Percentiles rank a stretch among this genome's conserved stretches.
Evolutionary conservation across 805 yeast genomes (phyloP).

Genomic region (Ogataea trehalophila): DNA sequence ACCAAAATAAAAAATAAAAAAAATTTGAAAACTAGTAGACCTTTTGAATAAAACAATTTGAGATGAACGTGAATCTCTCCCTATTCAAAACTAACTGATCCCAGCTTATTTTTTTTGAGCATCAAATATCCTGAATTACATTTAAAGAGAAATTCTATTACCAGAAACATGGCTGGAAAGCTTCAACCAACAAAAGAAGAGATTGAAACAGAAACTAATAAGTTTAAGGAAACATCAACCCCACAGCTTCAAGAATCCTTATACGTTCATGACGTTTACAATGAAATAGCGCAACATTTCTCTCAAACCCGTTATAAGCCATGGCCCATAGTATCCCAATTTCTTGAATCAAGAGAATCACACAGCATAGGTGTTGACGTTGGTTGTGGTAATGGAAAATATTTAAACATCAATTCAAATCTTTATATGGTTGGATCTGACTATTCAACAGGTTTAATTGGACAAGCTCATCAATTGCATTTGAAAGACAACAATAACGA

Average conservation of each 20-base stretch:
- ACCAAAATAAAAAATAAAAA: too few relatives aligned
- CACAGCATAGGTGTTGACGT: slow-evolving; percentile 83
- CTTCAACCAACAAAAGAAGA: slow-evolving; percentile 28
- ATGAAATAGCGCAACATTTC: slow-evolving; percentile 88
- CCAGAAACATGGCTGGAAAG: slow-evolving; percentile 25
- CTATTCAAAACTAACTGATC: too few relatives aligned
- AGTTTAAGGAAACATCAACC: slow-evolving; percentile 28
- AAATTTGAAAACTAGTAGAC: too few relatives aligned
- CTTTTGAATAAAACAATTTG: too few relatives aligned
- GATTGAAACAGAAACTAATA: slow-evolving; percentile 24
- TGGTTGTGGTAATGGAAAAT: slow-evolving; percentile 98
- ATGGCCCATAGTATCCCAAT: slow-evolving; percentile 91
- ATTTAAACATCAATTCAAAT: slow-evolving; percentile 64
- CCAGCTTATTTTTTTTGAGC: too few relatives aligned
- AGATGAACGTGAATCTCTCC: too few relatives aligned
- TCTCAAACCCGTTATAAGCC: slow-evolving; percentile 94
- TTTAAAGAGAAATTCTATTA: too few relatives aligned
- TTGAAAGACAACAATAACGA: slow-evolving; percentile 35
- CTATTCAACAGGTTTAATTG: slow-evolving; percentile 62
- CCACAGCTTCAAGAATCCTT: slow-evolving; percentile 63
- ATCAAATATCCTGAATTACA: too few relatives aligned
- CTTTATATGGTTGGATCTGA: slow-evolving; percentile 72
- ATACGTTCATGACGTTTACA: slow-evolving; percentile 88
- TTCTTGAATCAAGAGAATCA: slow-evolving; percentile 41
- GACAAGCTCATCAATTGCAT: slow-evolving; percentile 50